Conservation (phyloP, 202 grass and related monocot species). For the Brachypodium distachyon region DNA sequence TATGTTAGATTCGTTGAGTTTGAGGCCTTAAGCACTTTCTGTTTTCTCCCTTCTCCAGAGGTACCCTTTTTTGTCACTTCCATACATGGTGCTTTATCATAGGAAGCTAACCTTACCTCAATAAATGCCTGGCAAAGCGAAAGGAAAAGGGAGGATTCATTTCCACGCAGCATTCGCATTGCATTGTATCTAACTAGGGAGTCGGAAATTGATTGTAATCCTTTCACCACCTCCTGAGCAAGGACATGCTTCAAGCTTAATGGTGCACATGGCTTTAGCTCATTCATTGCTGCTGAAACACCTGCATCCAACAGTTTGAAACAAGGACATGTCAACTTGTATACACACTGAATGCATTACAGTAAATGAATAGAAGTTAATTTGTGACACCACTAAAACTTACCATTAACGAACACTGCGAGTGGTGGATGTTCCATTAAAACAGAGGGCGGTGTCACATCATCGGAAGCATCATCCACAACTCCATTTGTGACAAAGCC, state of each 20-base stretch:
- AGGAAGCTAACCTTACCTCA: constrained; percentile 53
- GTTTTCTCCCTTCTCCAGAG: not conserved
- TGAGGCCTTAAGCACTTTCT: not conserved
- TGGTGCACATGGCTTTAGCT: constrained; percentile 78
- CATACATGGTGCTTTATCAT: not conserved
- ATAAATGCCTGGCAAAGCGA: constrained; percentile 86
- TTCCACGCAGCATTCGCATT: constrained; percentile 81
- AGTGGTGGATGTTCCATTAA: constrained; percentile 97
- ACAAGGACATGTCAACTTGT: not conserved
- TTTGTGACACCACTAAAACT: constrained; percentile 7
- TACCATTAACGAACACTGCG: constrained; percentile 98
- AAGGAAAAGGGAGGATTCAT: constrained; percentile 83
- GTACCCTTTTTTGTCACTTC: not conserved
- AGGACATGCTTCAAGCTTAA: constrained; percentile 77
- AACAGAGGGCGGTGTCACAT: constrained; percentile 85
- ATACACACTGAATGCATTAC: not conserved
- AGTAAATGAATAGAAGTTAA: not conserved
- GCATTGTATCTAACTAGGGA: constrained; percentile 96
- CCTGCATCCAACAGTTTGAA: constrained; percentile 36
- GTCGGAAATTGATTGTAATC: constrained; percentile 72
- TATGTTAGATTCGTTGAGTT: not conserved
- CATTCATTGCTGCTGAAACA: constrained; percentile 94
- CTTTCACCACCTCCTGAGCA: constrained; percentile 84
- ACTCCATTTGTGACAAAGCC: constrained; percentile 85
- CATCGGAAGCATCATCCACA: constrained; percentile 72